A percentile compares a stretch with the other conserved stretches of the same genome.
phyloP scores from a whole-genome alignment of 257 asterid species.

The Rehmannia glutinosa region DNA sequence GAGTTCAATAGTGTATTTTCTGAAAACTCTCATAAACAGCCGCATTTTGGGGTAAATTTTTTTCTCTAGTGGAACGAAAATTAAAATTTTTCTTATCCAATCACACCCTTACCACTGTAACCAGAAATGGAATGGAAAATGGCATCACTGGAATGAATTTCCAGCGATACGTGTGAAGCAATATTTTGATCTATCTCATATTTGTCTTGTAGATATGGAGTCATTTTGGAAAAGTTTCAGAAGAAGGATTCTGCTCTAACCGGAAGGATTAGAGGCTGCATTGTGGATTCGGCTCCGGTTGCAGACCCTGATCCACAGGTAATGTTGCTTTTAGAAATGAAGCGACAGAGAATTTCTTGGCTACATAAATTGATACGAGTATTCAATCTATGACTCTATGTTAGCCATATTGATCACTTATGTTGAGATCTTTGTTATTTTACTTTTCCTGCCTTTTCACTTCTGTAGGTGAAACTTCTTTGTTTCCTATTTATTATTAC shows the following conservation, averaged over 20 bases:
- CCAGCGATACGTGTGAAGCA: background rate
- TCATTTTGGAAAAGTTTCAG: constrained; percentile 77
- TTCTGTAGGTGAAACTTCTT: background rate
- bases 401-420: background rate
- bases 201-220: constrained; percentile 65
- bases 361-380: background rate
- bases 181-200: constrained; percentile 16
- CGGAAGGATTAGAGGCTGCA: constrained; percentile 72
- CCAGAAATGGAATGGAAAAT: background rate
- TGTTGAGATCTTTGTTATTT: background rate
- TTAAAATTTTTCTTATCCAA: too few relatives aligned
- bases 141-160: background rate
- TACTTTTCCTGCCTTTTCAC: background rate
- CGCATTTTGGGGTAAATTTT: too few relatives aligned
- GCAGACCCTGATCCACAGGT: constrained; percentile 91
- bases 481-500: background rate
- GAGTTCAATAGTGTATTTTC: too few relatives aligned
- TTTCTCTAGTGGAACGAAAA: too few relatives aligned
- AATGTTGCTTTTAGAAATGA: constrained; percentile 16
- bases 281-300: constrained; percentile 95
- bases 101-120: background rate
- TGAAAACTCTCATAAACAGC: too few relatives aligned
- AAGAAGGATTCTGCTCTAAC: constrained; percentile 47
- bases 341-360: background rate
- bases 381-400: background rate